A percentile compares a stretch with the other conserved stretches of the same genome.
Evolutionary conservation across 441 rosid species (phyloP).

Genomic region (Capsella rubella): DNA sequence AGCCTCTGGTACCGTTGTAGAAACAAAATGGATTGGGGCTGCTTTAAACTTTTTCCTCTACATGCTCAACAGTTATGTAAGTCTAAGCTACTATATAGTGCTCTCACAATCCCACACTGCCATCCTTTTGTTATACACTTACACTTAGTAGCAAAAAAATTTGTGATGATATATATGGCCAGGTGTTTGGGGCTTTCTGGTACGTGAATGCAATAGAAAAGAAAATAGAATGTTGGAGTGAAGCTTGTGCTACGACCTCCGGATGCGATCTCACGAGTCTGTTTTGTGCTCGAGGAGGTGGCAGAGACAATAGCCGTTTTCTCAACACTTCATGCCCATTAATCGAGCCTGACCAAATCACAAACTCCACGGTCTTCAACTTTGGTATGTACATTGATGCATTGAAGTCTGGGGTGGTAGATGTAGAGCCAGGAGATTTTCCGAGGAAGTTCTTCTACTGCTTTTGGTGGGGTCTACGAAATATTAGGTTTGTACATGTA

Average conservation of each 20-base stretch:
- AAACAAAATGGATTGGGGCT: slow-evolving; percentile 89
- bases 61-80: slow-evolving; percentile 77
- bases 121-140: background rate
- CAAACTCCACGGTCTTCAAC: slow-evolving; percentile 52
- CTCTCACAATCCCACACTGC: background rate
- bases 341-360: slow-evolving; percentile 47
- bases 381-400: slow-evolving; percentile 77
- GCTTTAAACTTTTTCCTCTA: slow-evolving; percentile 73
- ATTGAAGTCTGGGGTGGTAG: slow-evolving; percentile 62
- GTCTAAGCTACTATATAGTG: slow-evolving; percentile 19
- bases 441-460: slow-evolving; percentile 67
- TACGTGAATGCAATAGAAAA: slow-evolving; percentile 72
- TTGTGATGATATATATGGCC: background rate
- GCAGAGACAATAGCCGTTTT: background rate
- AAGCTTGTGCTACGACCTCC: slow-evolving; percentile 47
- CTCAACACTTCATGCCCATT: slow-evolving; percentile 45
- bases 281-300: slow-evolving; percentile 47
- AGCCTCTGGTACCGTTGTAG: slow-evolving; percentile 67
- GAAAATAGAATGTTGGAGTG: slow-evolving; percentile 72
- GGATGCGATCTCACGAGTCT: slow-evolving; percentile 40
- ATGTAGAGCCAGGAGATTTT: slow-evolving; percentile 56
- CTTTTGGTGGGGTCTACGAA: slow-evolving; percentile 88
- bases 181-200: slow-evolving; percentile 88
- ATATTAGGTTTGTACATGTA: slow-evolving; percentile 55
- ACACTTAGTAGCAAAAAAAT: too few species aligned